Percentiles rank a stretch among this genome's conserved stretches.
Evolutionary conservation across 805 yeast genomes (phyloP).

Genomic region (Wickerhamomyces canadensis): DNA sequence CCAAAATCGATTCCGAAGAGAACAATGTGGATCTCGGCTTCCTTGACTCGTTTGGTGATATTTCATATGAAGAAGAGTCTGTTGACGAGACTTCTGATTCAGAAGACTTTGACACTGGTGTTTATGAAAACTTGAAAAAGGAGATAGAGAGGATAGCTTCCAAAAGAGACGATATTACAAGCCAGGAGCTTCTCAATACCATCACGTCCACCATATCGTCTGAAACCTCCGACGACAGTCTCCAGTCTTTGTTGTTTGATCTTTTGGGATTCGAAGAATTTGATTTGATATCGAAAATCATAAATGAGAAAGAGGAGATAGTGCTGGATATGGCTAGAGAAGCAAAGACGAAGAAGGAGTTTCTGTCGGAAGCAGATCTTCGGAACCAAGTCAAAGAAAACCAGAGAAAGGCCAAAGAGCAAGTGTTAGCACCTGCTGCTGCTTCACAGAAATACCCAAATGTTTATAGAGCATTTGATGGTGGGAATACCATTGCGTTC

Average conservation of each 20-base stretch:
- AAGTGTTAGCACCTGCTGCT: conserved; percentile 40
- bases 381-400: conserved; percentile 47
- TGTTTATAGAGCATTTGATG: conserved; percentile 69
- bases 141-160: conserved; percentile 28
- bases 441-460: conserved; percentile 68
- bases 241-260: conserved; percentile 73
- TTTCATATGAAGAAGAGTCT: conserved; percentile 22
- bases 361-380: conserved; percentile 51
- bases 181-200: conserved; percentile 27
- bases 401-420: conserved; percentile 42
- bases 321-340: conserved; percentile 21
- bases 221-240: conserved; percentile 44
- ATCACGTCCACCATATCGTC: conserved; percentile 28
- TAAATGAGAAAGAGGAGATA: conserved; percentile 38
- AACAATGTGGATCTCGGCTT: conserved; percentile 30
- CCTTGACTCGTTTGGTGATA: conserved; percentile 28
- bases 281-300: conserved; percentile 63
- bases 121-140: conserved; percentile 17
- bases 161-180: conserved; percentile 29
- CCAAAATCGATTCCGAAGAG: conserved; percentile 35
- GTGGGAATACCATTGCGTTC: conserved; percentile 64
- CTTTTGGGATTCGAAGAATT: conserved; percentile 82
- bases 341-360: conserved; percentile 21
- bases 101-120: conserved; percentile 6
- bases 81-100: conserved; percentile 13